These are phyloP conservation scores for Solanum chaucha DNA, from an alignment of 257 asterid genomes.

Conservation along the genomic window DNA sequence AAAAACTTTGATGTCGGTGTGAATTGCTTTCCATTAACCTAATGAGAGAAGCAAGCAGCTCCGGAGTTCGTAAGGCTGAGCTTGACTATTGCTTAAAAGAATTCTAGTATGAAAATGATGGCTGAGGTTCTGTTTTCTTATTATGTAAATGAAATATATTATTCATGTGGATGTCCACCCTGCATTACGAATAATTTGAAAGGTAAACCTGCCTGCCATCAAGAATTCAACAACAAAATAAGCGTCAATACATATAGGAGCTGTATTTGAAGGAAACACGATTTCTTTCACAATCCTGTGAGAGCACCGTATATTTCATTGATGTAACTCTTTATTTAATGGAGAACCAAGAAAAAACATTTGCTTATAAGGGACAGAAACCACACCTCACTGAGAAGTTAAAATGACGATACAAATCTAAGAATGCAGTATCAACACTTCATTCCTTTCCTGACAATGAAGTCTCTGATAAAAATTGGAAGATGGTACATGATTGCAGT, in stretches of 20 bases:
- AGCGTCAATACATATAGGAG: background rate
- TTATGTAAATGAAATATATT: background rate
- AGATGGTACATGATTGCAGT: slow-evolving; percentile 39
- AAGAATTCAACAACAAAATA: background rate
- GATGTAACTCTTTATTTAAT: background rate
- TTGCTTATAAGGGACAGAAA: background rate
- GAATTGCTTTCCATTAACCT: background rate
- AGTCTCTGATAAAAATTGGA: slow-evolving; percentile 63
- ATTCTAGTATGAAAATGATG: background rate
- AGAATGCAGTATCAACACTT: slow-evolving; percentile 14
- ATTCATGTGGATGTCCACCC: background rate
- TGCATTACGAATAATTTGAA: background rate
- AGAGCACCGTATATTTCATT: background rate
- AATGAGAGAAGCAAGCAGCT: too few species aligned
- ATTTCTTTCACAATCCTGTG: background rate
- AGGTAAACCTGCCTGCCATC: background rate
- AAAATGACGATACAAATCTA: background rate
- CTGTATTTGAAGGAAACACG: background rate
- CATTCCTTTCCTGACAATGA: slow-evolving; percentile 35
- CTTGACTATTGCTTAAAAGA: background rate
- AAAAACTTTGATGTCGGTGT: background rate
- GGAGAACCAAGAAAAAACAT: background rate
- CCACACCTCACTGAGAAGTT: background rate
- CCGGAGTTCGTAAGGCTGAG: too few species aligned
- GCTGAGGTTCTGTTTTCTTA: background rate